Base-by-base conservation (phyloP, 2,329 filamentous ascomycete genomes). In the Fusarium buharicum region DNA sequence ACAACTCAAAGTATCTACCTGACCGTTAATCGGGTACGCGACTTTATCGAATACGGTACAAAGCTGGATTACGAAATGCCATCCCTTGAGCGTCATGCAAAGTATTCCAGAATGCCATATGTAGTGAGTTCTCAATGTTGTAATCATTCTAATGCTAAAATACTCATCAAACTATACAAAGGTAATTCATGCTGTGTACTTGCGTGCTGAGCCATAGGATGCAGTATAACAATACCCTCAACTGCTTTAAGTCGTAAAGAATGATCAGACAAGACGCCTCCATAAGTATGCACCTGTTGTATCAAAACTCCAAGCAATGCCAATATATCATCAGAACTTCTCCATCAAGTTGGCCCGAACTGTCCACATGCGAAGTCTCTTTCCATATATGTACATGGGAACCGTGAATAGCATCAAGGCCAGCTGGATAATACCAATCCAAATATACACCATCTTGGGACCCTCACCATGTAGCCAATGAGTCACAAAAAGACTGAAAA, bases 321-420 rank as follows among this genome's bases (percentile, higher is more conserved):
- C 27, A 17, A 18, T 22, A 30, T 17, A 28, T 27, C 20, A 45
- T 64, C 66, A 80, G 50, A 80, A 90, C 72, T 87, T 91, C 83
- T 96, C 92, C 90, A 96, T 93, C 63, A 96, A 79, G 66, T 91
- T 92, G 82, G 84, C 91, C 62, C 91, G 81, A 11, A 93, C 91
- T 1, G 93, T 98, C 94, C 93, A 97, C 92, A 97, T 96, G 16
- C 94, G 83, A 14, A 90, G 88, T 52, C 93, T 81, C 82, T 98
- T 98, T 16, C 94, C 94, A 71, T 87, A 97, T 17, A 98, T 91
- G 74, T 95, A 98, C 90, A 98, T 92, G 1, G 94, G 94, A 51
- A 97, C 88, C 1, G 92, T 90, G 50, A 83, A 86, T 4, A 92
- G 70, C 74, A 96, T 81, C 51, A 89, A 84, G 12, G 86, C 85